Conservation (phyloP, 306 rosid species). For the Heteromeles arbutifolia region DNA sequence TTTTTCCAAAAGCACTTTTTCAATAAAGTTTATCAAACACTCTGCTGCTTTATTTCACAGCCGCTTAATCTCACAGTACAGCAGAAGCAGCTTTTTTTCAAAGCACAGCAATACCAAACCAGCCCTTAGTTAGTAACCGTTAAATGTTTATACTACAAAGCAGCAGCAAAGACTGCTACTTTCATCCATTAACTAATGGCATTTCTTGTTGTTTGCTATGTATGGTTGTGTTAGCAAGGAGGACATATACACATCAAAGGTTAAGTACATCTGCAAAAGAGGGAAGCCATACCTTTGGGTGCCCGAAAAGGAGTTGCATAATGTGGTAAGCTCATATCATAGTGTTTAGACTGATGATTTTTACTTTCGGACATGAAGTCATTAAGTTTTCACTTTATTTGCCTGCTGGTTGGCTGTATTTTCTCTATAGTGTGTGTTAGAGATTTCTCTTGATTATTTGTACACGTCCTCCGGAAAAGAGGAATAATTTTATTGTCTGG, state of each 20-base stretch:
- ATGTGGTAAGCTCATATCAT: conserved; percentile 51
- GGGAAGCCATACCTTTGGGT: conserved; percentile 93
- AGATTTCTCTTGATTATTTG: background rate
- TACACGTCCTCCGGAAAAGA: background rate
- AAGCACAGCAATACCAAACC: too few relatives aligned
- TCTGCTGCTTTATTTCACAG: too few relatives aligned
- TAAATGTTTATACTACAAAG: too few relatives aligned
- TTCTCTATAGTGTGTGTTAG: too few relatives aligned
- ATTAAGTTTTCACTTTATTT: background rate
- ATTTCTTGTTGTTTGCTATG: conserved; percentile 10
- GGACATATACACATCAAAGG: conserved; percentile 59
- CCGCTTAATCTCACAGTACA: too few relatives aligned
- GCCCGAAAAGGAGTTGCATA: conserved; percentile 71
- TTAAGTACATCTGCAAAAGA: conserved; percentile 60
- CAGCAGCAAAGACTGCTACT: background rate
- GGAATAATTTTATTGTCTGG: background rate
- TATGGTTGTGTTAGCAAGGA: conserved; percentile 51
- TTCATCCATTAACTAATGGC: background rate
- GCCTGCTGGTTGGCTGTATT: background rate
- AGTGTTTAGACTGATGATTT: background rate
- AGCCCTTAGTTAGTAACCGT: too few relatives aligned
- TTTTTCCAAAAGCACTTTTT: too few relatives aligned
- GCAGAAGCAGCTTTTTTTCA: too few relatives aligned
- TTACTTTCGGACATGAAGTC: background rate
- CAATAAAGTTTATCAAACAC: too few relatives aligned